Evolutionary conservation across 2,329 filamentous ascomycete species (phyloP), one percentile per base, ranked within the genome.

Genomic region (Plenodomus tracheiphilus): DNA sequence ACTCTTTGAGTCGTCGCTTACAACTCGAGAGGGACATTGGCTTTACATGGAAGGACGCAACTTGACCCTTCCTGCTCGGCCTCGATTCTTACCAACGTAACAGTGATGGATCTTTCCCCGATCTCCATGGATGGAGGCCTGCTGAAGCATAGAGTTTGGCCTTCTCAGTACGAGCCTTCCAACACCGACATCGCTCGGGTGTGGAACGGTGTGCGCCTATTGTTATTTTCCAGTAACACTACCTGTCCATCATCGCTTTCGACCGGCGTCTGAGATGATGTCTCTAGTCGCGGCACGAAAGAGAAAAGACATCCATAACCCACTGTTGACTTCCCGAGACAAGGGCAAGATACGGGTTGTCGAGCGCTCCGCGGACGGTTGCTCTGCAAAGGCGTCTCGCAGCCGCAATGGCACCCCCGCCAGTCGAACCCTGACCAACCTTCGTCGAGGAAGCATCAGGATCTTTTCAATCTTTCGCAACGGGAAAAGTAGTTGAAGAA

Each of bases 391-490:
- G 38, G 37, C 55, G 7, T 54, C 56, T 37, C 57, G 51, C 10
- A 22, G 53, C 17, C 58, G 51, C 15, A 43, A 54, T 20, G 60
- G 41, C 43, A 51, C 58, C 7, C 58, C 61, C 5, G 62, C 55
- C 19, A 56, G 54, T 21, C 61, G 62, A 17, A 61, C 65, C 15
- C 58, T 71, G 36, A 62, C 47, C 25, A 65, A 59, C 21, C 43
- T 72, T 20, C 67, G 68, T 16, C 61, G 61, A 35, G 61, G 64
- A 42, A 64, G 68, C 48, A 43, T 70, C 43, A 69, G 58, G 48
- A 60, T 72, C 41, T 58, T 70, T 41, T 70, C 69, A 9, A 61
- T 70, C 40, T 70, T 72, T 35, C 62, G 68, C n/a, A 61, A 51
- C 45, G 57, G 58, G 25, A 71, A 68, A 59, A 61, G 69, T 65